Percentiles rank a stretch among this genome's conserved stretches.
Conservation (phyloP, 305 asterid species). For the Solanum hybrid region DNA sequence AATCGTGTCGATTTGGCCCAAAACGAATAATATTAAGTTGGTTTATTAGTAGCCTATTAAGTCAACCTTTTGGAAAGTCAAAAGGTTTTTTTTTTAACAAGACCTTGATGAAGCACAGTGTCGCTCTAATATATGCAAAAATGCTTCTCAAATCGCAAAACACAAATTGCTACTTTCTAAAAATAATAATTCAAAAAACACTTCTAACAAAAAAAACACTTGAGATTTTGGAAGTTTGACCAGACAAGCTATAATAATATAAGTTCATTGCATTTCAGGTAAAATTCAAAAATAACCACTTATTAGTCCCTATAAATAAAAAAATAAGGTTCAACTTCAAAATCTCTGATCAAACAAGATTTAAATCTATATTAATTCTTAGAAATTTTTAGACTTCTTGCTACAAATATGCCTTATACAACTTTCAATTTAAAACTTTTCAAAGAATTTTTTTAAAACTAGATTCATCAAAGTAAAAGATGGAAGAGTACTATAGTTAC, state of each 20-base stretch:
- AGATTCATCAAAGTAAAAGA: background rate
- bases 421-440: background rate
- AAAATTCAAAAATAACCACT: background rate
- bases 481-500: conserved; percentile 14
- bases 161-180: background rate
- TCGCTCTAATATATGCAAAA: background rate
- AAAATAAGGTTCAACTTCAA: background rate
- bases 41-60: background rate
- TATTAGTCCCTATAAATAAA: background rate
- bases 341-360: background rate
- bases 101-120: background rate
- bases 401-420: background rate
- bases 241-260: background rate
- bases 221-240: background rate
- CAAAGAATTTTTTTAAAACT: background rate
- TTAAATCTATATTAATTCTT: background rate
- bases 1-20: background rate
- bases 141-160: background rate
- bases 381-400: background rate
- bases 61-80: background rate
- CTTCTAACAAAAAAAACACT: background rate
- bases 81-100: background rate
- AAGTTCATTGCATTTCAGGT: background rate
- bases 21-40: background rate
- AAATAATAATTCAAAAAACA: background rate